These are phyloP conservation scores for Phoma sp. DNA, from an alignment of 2,329 filamentous ascomycete genomes.

Conservation along the genomic window DNA sequence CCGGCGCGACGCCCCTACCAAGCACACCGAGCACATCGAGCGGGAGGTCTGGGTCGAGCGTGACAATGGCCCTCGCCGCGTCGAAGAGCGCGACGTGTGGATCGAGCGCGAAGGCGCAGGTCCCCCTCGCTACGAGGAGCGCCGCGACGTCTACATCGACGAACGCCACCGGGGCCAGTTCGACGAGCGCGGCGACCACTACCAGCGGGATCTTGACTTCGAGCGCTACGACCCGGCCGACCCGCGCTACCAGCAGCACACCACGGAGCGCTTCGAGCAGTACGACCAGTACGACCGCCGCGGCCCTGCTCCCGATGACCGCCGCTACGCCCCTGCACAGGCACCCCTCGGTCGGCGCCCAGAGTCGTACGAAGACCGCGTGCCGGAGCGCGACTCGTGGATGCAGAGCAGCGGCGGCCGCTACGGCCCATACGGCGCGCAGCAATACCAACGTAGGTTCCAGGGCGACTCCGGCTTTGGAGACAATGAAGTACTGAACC, in stretches of 20 bases:
- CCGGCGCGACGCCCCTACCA: conserved; percentile 30
- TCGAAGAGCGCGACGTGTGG: conserved; percentile 40
- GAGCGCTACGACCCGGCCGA: conserved; percentile 31
- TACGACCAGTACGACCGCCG: conserved; percentile 25
- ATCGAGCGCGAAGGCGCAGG: conserved; percentile 32
- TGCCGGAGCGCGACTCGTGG: conserved; percentile 44
- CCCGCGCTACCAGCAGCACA: conserved; percentile 35
- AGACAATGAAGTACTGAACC: conserved; percentile 45
- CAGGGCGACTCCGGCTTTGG: conserved; percentile 46
- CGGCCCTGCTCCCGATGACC: conserved; percentile 18
- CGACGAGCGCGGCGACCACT: conserved; percentile 28
- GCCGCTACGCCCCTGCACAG: conserved; percentile 21
- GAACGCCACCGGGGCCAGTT: conserved; percentile 30
- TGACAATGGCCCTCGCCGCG: conserved; percentile 29
- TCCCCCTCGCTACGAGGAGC: conserved; percentile 29
- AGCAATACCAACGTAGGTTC: conserved; percentile 42
- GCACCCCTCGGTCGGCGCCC: conserved; percentile 38
- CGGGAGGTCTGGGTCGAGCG: conserved; percentile 39
- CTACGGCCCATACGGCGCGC: conserved; percentile 32
- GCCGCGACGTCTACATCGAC: conserved; percentile 29
- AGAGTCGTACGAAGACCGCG: conserved; percentile 44
- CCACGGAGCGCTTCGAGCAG: conserved; percentile 27
- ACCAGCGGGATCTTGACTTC: conserved; percentile 29
- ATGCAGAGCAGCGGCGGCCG: conserved; percentile 36
- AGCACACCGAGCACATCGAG: conserved; percentile 35